Evolutionary conservation across 176 grass and related monocot genomes (phyloP), one percentile per base, ranked within the genome.

Genomic region (Aegilops speltoides): DNA sequence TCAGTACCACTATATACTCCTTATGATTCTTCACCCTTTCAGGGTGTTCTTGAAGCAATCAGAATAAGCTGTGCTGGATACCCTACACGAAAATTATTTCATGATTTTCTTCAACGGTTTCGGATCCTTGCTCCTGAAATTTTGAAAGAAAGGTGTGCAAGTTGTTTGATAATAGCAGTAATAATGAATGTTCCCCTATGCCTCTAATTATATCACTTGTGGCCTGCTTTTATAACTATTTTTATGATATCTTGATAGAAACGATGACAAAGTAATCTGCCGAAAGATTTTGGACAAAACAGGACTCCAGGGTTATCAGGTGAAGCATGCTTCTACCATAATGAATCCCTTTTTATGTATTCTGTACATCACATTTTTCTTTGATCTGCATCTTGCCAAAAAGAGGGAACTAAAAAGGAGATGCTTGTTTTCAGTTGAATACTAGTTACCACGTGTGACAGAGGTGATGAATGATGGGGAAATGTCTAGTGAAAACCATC

Each of bases 31-130:
- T 89, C n/a, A 32, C 67, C 16, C 79, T 83, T 90, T 66, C 78
- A 98, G 95, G 95, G 95, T 93, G 95, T 98, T 83, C 93, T 98
- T 87, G 95, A 98, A 93, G 93, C 95, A 82, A 98, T 98, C 77
- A 91, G 93, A 82, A 98, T 98, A 77, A 98, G 95, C 61, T 98
- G 95, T 92, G 93, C 90, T 89, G 95, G 95, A 90, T 98, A 95
- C 89, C 95, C 95, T 79, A 98, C 95, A 84, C 86, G 93, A 84
- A 98, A 94, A 81, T 88, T 92, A 52, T 98, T 95, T 92, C 86
- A 45, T 81, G 93, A 98, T 84, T 98, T 98, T 88, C 80, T 93
- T 80, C 87, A 85, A 86, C 91, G 93, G 46, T 98, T 98, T 83
- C 31, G 37, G 25, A 79, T 98, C 92, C 89, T 98, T 81, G 93